Evolutionary conservation across 1,139 yeast genomes (phyloP).

Genomic region (Kodamaea anthophila): DNA sequence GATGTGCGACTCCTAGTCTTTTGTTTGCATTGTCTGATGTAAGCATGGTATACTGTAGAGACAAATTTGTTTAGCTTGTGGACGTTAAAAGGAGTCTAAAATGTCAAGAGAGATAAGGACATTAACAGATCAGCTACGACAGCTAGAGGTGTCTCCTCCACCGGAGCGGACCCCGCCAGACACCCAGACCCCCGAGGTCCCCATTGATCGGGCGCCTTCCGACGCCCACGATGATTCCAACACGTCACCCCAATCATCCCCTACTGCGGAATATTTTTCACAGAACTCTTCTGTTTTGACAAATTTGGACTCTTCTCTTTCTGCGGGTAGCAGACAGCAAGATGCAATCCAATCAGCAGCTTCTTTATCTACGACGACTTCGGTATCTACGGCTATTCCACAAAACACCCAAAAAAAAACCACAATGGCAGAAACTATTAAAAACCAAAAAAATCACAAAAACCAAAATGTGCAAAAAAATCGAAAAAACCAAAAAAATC

Average conservation of each 20-base stretch:
- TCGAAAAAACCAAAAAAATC: not conserved
- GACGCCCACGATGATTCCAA: not conserved
- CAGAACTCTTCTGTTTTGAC: not conserved
- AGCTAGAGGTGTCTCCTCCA: not conserved
- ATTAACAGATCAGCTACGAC: not conserved
- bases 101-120: not conserved
- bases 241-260: not conserved
- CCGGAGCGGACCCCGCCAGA: not conserved
- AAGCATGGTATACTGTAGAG: not conserved
- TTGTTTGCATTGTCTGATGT: not conserved
- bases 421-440: not conserved
- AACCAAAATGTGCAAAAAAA: not conserved
- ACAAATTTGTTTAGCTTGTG: not conserved
- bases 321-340: not conserved
- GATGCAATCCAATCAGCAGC: not conserved
- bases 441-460: not conserved
- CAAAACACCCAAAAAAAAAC: not conserved
- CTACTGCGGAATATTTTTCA: not conserved
- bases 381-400: not conserved
- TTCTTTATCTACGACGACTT: not conserved
- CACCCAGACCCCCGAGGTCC: not conserved
- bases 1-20: not conserved
- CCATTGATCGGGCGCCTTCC: not conserved
- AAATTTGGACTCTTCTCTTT: not conserved
- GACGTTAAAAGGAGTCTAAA: not conserved